Conservation (phyloP, 2,329 filamentous ascomycete genomes). For the Sporothrix variecibatus region DNA sequence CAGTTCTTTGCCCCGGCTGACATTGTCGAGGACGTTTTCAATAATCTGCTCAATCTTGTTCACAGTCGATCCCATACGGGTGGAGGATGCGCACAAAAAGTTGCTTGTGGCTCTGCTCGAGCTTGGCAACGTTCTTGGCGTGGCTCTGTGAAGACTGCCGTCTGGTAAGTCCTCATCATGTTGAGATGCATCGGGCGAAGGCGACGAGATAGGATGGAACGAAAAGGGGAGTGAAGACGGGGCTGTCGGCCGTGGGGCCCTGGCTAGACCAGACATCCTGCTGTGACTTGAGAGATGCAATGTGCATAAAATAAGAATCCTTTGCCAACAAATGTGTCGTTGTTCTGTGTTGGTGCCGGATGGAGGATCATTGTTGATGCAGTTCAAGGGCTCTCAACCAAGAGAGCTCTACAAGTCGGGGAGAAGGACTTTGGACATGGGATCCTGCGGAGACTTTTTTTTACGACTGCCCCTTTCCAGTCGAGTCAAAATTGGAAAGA, state of each 20-base stretch:
- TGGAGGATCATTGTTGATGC: not conserved
- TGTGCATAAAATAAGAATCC: not conserved
- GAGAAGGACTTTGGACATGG: not conserved
- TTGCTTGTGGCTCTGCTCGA: not conserved
- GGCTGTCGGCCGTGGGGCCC: not conserved
- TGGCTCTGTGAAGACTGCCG: not conserved
- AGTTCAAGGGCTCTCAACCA: not conserved
- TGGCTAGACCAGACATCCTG: not conserved
- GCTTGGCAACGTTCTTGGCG: not conserved
- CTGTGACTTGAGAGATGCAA: not conserved
- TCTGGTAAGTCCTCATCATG: not conserved
- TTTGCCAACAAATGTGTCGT: not conserved
- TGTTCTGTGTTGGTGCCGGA: too few relatives aligned
- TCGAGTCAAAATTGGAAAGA: not conserved
- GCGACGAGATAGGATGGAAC: not conserved
- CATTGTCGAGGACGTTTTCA: conserved; percentile 51
- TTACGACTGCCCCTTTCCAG: not conserved
- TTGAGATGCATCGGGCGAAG: not conserved
- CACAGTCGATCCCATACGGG: conserved; percentile 41
- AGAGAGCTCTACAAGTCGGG: too few relatives aligned
- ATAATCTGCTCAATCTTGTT: conserved; percentile 59
- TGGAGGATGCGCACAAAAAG: not conserved
- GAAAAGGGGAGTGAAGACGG: not conserved
- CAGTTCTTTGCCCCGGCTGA: conserved; percentile 45
- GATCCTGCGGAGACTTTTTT: not conserved